Percentiles rank a stretch among this genome's conserved stretches.
Conservation (phyloP, 139 green algal species). For the Coelastrella sp. region DNA sequence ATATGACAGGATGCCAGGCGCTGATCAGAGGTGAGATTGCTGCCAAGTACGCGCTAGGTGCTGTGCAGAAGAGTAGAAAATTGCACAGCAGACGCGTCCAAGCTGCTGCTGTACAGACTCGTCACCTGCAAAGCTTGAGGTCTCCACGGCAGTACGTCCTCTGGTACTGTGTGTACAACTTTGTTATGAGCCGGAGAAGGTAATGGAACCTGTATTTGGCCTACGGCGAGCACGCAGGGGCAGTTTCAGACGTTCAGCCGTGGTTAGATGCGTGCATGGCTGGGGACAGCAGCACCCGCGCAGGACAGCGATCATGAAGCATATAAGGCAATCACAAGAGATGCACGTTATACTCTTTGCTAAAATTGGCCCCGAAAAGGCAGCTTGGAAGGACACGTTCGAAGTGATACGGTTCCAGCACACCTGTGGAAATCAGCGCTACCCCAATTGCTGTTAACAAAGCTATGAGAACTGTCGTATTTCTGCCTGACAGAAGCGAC, state of each 20-base stretch:
- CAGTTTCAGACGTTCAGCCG: not conserved
- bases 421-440: constrained; percentile 3
- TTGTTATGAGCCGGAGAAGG: constrained; percentile 19
- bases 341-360: too few species aligned
- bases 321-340: too few species aligned
- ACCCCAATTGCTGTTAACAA: not conserved
- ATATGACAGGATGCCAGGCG: not conserved
- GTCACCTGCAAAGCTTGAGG: constrained; percentile 32
- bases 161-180: constrained; percentile 1
- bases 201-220: constrained; percentile 22
- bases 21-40: not conserved
- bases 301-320: too few species aligned
- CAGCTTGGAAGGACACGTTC: too few species aligned
- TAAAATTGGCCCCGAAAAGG: too few species aligned
- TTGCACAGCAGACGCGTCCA: not conserved
- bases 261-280: not conserved
- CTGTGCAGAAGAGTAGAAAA: not conserved
- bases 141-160: constrained; percentile 32
- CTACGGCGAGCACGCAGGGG: not conserved
- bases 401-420: not conserved
- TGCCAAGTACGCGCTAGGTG: not conserved
- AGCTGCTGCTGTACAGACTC: not conserved
- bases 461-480: not conserved
- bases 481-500: not conserved
- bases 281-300: not conserved